Evolutionary conservation across 345 rosid species (phyloP), one percentile per base, ranked within the genome.

Genomic region (Draba incana): DNA sequence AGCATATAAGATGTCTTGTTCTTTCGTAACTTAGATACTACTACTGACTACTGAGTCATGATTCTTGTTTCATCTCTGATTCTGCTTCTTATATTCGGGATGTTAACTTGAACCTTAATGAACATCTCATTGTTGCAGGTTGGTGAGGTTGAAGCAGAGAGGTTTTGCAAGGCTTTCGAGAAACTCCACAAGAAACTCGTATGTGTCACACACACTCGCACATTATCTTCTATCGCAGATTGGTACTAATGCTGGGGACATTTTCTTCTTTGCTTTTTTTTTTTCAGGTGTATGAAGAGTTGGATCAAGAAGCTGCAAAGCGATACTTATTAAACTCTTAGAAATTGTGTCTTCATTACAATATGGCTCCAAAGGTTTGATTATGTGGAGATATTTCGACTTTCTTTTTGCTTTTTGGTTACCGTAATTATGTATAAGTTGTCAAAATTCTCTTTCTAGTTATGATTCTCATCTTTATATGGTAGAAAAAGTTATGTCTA

Each of bases 181-280:
- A 79, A 79, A 75, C 75, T 86, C 64, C 99, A 93, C 84, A 82
- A 74, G 79, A 88, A 83, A 84, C 90, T 88, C 53, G 97, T 88
- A 84, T 42, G 84, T 57, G 47, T 33, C 25, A 7, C 38, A 35
- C 39, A 58, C 39, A 58, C 11, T 49, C 10, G 5, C 54, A 49
- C 53, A 5, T 54, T 30, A 39, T 46, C 43, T 43, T 20, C 49
- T 28, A 38, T 60, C 23, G 47, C 59, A 14, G n/a, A n/a, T 48
- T 5, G 0, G 3, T 57, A 57, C 28, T 64, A n/a, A 57, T 41
- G 39, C 14, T 16, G 33, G 6, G 27, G 45, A 45, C 46, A 49
- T n/a, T 31, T 48, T 10, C 20, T 23, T 31, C 14, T 35, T 28
- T 43, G 15, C 57, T 59, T 12, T 50, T 58, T 62, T 47, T 39